Percentiles rank a stretch among this genome's conserved stretches.
These are phyloP conservation scores for Psilocybe subaeruginosa DNA, from an alignment of 768 basidiomycete species.

Conservation along the genomic window DNA sequence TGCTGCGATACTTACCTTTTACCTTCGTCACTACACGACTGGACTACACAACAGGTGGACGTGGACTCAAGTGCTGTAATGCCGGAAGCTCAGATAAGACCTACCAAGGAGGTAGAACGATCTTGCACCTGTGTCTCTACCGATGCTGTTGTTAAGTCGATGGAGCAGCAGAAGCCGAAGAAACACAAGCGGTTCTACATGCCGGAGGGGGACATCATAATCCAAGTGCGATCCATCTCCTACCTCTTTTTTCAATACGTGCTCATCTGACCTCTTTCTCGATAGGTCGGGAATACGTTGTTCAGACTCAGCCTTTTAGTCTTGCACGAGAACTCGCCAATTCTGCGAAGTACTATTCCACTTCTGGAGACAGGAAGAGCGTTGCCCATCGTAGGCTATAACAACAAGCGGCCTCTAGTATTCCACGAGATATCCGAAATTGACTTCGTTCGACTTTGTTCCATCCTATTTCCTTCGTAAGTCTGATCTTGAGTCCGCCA, in stretches of 20 bases:
- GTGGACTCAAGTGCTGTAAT: background rate
- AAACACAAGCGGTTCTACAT: conserved; percentile 33
- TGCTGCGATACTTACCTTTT: background rate
- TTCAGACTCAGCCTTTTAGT: conserved; percentile 54
- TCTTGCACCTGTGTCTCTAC: background rate
- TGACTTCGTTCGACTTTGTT: conserved; percentile 57
- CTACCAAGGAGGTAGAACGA: background rate
- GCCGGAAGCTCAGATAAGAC: background rate
- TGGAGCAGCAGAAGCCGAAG: conserved; percentile 11
- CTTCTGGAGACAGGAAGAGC: conserved; percentile 26
- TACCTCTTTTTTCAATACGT: background rate
- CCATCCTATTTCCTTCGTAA: conserved; percentile 58
- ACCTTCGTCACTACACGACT: background rate
- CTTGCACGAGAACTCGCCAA: conserved; percentile 37
- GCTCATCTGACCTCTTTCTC: background rate
- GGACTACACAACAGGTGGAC: background rate
- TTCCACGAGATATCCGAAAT: conserved; percentile 46
- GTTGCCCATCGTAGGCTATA: conserved; percentile 23
- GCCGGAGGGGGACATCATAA: conserved; percentile 33
- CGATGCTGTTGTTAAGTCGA: background rate
- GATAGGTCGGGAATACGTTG: conserved; percentile 54
- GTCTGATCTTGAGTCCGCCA: conserved; percentile 10
- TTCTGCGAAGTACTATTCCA: conserved; percentile 36
- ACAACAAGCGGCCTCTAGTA: conserved; percentile 38
- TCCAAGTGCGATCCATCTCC: conserved; percentile 24